Evolutionary conservation across 768 basidiomycete genomes (phyloP), one percentile per base, ranked within the genome.

Genomic region (Lactarius vividus): DNA sequence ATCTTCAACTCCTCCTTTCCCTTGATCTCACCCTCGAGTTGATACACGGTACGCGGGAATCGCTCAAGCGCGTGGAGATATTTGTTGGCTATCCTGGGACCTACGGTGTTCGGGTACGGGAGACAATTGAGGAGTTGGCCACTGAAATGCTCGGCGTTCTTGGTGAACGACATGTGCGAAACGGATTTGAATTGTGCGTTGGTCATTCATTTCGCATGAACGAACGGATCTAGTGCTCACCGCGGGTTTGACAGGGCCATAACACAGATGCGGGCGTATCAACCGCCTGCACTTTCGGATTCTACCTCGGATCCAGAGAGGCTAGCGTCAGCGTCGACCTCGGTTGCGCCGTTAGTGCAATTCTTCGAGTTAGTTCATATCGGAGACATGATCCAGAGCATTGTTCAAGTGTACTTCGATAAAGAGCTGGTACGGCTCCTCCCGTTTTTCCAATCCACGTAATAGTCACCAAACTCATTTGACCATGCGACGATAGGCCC

Each of bases 361-460:
- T 98, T 98, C 78, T 98, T 99, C 70, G 96, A 98, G 79, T 81
- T 98, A 28, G 96, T 96, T 0, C 97, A 98, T 77, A 81, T 98
- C 18, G 97, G 95, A 1, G 96, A 99, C 73, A 99, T 93, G 18
- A 98, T 98, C 53, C 94, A 96, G 76, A 93, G 89, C 20, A 98
- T 98, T 87, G 87, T 97, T 7, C 95, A 99, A 71, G 97, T 98
- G 2, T 99, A 96, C 75, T 99, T 96, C 73, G 97, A 98, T 73
- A 96, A 96, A 73, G 96, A 97, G 72, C 79, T 98, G 77, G 93
- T 91, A 67, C 29, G 88, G 26, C 0, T 7, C 35, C 35, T 1
- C 35, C 10, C 11, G n/a, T 26, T 4, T 52, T 58, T 18, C 31
- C 23, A 28, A 26, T 54, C 53, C 20, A 54, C 66, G 55, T 44